phyloP scores from a whole-genome alignment of 148 eudicot species.

The Euryodendron excelsum region DNA sequence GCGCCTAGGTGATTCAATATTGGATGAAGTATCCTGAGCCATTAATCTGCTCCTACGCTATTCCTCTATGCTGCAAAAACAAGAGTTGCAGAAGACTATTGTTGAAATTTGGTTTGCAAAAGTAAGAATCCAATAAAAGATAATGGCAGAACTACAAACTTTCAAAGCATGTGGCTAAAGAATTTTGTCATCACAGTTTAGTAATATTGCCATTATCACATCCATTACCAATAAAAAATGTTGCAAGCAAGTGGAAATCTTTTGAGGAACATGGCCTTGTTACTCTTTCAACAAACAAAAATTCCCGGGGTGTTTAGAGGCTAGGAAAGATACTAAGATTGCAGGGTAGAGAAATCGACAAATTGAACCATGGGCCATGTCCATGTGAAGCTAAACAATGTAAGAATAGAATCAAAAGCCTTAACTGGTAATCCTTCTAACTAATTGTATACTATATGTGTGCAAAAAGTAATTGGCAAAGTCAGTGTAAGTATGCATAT shows the following conservation, averaged over 20 bases:
- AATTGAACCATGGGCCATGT: not conserved
- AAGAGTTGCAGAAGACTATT: not conserved
- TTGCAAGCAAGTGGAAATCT: not conserved
- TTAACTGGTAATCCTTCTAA: not conserved
- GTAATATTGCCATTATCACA: not conserved
- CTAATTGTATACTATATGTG: too few species aligned
- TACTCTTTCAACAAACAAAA: not conserved
- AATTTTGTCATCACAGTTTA: not conserved
- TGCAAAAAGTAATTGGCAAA: too few species aligned
- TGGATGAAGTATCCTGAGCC: conserved; percentile 45
- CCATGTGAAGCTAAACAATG: not conserved
- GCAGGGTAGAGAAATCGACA: not conserved
- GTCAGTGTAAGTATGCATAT: not conserved
- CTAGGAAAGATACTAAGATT: not conserved
- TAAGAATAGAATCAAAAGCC: not conserved
- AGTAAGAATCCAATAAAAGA: not conserved
- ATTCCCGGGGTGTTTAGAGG: not conserved
- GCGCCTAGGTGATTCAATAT: conserved; percentile 63
- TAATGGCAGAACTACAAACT: not conserved
- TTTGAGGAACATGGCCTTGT: not conserved
- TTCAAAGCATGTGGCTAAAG: not conserved
- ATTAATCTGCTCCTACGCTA: conserved; percentile 13
- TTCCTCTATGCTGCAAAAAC: conserved; percentile 4
- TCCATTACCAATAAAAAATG: not conserved
- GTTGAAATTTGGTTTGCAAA: not conserved